phyloP scores from a whole-genome alignment of 1,284 basidiomycete genomes.

The Pseudozyma flocculosa region DNA sequence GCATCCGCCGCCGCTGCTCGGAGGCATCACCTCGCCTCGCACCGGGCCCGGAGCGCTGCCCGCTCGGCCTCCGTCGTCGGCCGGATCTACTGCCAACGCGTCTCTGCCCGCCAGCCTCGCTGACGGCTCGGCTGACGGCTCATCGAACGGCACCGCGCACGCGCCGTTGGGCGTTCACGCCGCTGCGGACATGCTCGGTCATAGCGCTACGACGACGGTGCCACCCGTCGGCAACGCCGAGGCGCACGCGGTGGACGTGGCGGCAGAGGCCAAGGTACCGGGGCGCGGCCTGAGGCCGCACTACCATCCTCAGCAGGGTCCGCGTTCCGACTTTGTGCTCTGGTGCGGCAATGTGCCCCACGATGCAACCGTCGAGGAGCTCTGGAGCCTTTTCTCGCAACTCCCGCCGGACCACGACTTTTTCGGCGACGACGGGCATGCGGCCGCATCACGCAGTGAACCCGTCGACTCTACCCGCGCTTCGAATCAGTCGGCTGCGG shows the following conservation, averaged over 20 bases:
- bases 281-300: constrained; percentile 27
- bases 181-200: too few relatives aligned
- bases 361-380: constrained; percentile 81
- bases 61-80: too few relatives aligned
- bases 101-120: too few relatives aligned
- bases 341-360: constrained; percentile 86
- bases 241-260: too few relatives aligned
- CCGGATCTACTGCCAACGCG: too few relatives aligned
- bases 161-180: too few relatives aligned
- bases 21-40: too few relatives aligned
- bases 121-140: too few relatives aligned
- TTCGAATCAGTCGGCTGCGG: background rate
- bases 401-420: constrained; percentile 18
- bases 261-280: constrained; percentile 5
- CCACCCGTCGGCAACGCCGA: background rate
- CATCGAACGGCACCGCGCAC: too few relatives aligned
- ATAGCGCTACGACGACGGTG: background rate
- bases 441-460: background rate
- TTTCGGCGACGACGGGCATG: background rate
- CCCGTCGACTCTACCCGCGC: background rate
- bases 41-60: too few relatives aligned
- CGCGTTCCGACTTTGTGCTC: constrained; percentile 89
- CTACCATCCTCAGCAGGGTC: constrained; percentile 49
- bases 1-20: too few relatives aligned
- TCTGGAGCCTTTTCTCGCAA: constrained; percentile 76